Evolutionary conservation across 768 basidiomycete species (phyloP).

Genomic region (Termitomyces sp.): DNA sequence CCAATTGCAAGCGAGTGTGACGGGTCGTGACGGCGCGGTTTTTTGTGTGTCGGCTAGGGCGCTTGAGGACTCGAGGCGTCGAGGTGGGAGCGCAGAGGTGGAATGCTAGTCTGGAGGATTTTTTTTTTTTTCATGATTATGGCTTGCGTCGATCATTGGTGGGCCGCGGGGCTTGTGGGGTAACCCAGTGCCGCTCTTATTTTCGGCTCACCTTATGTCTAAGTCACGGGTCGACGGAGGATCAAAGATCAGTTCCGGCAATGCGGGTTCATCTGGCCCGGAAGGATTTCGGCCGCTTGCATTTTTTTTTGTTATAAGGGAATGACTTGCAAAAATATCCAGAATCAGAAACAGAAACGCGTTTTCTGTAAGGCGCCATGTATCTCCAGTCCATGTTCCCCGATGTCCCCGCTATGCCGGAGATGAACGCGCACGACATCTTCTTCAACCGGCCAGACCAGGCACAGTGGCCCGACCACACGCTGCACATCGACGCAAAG

Average conservation of each 20-base stretch:
- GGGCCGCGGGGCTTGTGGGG: background rate
- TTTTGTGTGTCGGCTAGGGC: background rate
- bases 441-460: slow-evolving; percentile 53
- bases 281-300: background rate
- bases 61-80: background rate
- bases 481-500: slow-evolving; percentile 48
- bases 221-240: background rate
- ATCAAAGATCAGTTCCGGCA: background rate
- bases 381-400: slow-evolving; percentile 54
- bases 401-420: slow-evolving; percentile 40
- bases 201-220: background rate
- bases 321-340: background rate
- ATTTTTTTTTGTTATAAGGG: slow-evolving; percentile 4
- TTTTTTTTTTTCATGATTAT: background rate
- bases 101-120: background rate
- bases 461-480: slow-evolving; percentile 49
- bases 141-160: background rate
- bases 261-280: slow-evolving; percentile 1
- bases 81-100: background rate
- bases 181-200: background rate
- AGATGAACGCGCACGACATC: slow-evolving; percentile 49
- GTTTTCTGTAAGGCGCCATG: slow-evolving; percentile 29
- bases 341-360: background rate
- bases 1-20: background rate
- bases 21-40: background rate